Evolutionary conservation across 164 flowering plant genomes (phyloP).

Genomic region (Platanus orientalis): DNA sequence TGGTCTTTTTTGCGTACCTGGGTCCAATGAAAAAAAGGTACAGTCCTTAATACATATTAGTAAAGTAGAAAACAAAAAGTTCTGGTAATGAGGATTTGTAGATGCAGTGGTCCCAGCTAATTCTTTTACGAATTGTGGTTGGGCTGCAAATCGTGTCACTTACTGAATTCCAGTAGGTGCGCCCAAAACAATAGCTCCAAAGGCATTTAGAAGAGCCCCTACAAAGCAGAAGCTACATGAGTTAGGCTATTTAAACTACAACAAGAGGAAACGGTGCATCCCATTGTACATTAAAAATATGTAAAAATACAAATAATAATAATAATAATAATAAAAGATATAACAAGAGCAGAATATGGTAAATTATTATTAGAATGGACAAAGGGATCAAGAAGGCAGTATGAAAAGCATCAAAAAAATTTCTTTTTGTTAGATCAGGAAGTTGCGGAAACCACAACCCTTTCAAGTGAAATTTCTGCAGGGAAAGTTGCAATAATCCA

Average conservation of each 20-base stretch:
- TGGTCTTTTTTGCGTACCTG: conserved; percentile 61
- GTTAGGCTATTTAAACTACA: background rate
- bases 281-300: background rate
- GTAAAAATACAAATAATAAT: too few species aligned
- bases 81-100: background rate
- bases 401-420: too few species aligned
- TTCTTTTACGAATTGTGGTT: background rate
- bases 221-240: conserved; percentile 8
- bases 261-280: background rate
- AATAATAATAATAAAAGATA: too few species aligned
- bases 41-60: conserved; percentile 1
- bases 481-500: background rate
- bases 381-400: background rate
- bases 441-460: background rate
- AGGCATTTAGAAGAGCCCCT: conserved; percentile 75
- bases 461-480: background rate
- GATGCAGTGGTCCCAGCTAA: background rate
- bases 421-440: too few species aligned
- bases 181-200: conserved; percentile 82
- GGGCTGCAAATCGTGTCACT: conserved; percentile 23
- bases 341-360: background rate
- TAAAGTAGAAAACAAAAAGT: background rate
- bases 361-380: too few species aligned
- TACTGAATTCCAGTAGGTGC: conserved; percentile 81
- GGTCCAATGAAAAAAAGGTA: background rate